Conservation (phyloP, 257 asterid species). For the Gardenia jasminoides region DNA sequence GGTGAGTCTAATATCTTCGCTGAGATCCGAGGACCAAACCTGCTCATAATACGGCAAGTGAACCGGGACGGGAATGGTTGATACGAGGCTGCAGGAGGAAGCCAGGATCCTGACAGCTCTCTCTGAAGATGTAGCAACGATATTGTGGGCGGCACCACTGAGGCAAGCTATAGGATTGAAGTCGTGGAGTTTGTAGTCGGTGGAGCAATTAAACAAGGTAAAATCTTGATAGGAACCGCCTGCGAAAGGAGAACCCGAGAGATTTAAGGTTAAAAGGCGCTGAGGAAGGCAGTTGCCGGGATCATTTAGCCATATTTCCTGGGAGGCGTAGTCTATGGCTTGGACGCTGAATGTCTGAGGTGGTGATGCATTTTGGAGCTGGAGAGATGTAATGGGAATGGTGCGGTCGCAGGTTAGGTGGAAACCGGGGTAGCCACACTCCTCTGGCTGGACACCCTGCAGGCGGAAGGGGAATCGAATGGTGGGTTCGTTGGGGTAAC, state of each 20-base stretch:
- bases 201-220: slow-evolving; percentile 48
- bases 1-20: slow-evolving; percentile 32
- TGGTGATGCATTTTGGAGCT: slow-evolving; percentile 34
- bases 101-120: slow-evolving; percentile 25
- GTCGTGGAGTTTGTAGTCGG: slow-evolving; percentile 10
- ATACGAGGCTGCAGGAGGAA: slow-evolving; percentile 30
- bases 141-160: slow-evolving; percentile 37
- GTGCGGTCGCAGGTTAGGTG: slow-evolving; percentile 39
- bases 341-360: slow-evolving; percentile 30
- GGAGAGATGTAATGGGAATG: slow-evolving; percentile 29
- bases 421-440: slow-evolving; percentile 61
- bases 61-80: slow-evolving; percentile 51
- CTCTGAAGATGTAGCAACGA: slow-evolving; percentile 43
- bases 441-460: slow-evolving; percentile 24
- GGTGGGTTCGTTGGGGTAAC: slow-evolving; percentile 30
- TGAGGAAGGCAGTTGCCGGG: slow-evolving; percentile 49
- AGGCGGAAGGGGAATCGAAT: slow-evolving; percentile 64
- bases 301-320: slow-evolving; percentile 54
- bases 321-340: slow-evolving; percentile 39
- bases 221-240: slow-evolving; percentile 33
- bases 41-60: slow-evolving; percentile 37
- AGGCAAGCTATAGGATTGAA: slow-evolving; percentile 47
- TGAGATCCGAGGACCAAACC: slow-evolving; percentile 44
- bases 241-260: slow-evolving; percentile 50
- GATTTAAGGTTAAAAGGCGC: slow-evolving; percentile 46